Percentiles rank a stretch among this genome's conserved stretches.
phyloP scores from a whole-genome alignment of 2,329 filamentous ascomycete species.

The Xylaria sp. region DNA sequence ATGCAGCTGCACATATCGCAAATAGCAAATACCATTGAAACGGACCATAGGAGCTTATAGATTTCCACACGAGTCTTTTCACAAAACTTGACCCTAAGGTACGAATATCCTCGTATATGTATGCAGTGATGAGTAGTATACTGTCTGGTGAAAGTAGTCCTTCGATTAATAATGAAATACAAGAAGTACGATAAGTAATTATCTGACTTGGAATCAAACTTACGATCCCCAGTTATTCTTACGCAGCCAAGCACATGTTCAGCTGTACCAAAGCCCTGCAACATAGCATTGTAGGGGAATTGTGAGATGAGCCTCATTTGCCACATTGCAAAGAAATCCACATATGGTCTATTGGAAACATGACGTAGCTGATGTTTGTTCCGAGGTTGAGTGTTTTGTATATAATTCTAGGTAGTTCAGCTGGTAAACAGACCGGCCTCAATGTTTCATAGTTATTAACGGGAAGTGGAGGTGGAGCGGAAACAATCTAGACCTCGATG shows the following conservation, averaged over 20 bases:
- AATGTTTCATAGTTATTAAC: constrained; percentile 33
- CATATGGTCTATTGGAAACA: neutral
- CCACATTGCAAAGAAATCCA: neutral
- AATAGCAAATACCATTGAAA: constrained; percentile 9
- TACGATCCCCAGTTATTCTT: neutral
- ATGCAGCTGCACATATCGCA: constrained; percentile 6
- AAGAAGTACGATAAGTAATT: neutral
- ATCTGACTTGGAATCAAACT: neutral
- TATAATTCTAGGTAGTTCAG: neutral
- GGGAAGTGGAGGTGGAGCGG: constrained; percentile 11
- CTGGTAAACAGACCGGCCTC: neutral
- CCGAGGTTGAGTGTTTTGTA: neutral
- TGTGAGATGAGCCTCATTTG: constrained; percentile 11
- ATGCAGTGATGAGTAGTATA: neutral
- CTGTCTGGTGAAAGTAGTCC: neutral
- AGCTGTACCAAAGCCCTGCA: neutral
- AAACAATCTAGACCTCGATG: constrained; percentile 26
- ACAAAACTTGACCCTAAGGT: neutral
- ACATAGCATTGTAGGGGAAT: neutral
- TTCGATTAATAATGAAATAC: constrained; percentile 11
- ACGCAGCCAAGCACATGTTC: neutral
- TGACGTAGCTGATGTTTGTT: constrained; percentile 4
- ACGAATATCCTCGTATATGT: neutral
- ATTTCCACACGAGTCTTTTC: neutral
- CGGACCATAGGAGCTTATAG: neutral